phyloP scores from a whole-genome alignment of 345 rosid genomes.

The Litchi chinensis region DNA sequence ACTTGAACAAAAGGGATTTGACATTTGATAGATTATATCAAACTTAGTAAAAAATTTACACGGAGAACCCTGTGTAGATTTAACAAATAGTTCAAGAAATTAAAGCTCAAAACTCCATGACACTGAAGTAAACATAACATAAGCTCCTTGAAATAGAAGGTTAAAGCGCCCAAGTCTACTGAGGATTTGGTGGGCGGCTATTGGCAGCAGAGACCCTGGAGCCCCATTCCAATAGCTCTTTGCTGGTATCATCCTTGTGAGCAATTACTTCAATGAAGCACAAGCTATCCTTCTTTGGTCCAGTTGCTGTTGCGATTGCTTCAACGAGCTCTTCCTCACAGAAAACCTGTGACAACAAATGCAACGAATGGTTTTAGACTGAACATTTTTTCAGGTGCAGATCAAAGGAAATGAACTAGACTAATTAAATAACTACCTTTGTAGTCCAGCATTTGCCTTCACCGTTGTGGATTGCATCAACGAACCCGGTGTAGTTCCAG shows the following conservation, averaged over 20 bases:
- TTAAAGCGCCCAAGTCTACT: not conserved
- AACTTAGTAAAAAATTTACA: not conserved
- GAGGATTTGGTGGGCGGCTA: slow-evolving; percentile 59
- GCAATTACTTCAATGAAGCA: slow-evolving; percentile 78
- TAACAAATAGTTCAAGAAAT: not conserved
- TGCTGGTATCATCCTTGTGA: slow-evolving; percentile 88
- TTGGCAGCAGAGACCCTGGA: slow-evolving; percentile 79
- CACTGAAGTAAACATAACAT: not conserved
- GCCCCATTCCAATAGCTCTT: slow-evolving; percentile 83
- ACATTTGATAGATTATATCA: not conserved
- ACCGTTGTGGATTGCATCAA: slow-evolving; percentile 74
- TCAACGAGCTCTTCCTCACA: slow-evolving; percentile 65
- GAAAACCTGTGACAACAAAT: slow-evolving; percentile 41
- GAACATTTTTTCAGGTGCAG: not conserved
- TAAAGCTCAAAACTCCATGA: not conserved
- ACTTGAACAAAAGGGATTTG: not conserved
- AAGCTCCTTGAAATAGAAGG: not conserved
- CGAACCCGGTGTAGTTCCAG: slow-evolving; percentile 79
- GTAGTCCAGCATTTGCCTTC: slow-evolving; percentile 87
- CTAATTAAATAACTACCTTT: slow-evolving; percentile 45
- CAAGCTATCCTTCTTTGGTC: slow-evolving; percentile 59
- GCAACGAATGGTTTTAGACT: not conserved
- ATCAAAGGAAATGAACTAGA: not conserved
- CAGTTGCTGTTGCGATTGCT: slow-evolving; percentile 58
- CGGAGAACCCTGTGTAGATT: not conserved